Percentiles rank a stretch among this genome's conserved stretches.
phyloP scores from a whole-genome alignment of 208 protist genomes.

The Crithidia acanthocephali region DNA sequence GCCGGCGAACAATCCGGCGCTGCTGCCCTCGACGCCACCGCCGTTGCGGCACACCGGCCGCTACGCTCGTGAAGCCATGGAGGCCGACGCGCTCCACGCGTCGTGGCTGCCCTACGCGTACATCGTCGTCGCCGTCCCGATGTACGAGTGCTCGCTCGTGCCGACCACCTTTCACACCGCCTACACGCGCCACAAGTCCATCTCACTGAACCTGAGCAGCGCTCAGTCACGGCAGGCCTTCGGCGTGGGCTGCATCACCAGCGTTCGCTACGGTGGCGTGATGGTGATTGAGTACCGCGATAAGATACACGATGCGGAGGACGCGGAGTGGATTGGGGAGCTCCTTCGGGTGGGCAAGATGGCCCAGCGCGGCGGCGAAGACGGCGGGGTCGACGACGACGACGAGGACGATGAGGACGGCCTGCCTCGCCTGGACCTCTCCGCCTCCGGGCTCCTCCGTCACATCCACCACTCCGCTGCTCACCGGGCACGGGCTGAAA shows the following conservation, averaged over 20 bases:
- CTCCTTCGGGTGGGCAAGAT: constrained; percentile 25
- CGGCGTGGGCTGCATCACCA: constrained; percentile 64
- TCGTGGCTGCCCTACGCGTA: constrained; percentile 64
- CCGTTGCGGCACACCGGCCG: constrained; percentile 20
- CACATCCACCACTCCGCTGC: constrained; percentile 3
- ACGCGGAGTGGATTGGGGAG: constrained; percentile 47
- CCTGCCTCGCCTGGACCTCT: constrained; percentile 2
- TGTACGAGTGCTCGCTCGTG: constrained; percentile 64
- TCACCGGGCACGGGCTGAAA: constrained; percentile 31
- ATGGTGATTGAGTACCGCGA: constrained; percentile 68
- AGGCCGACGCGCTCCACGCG: constrained; percentile 31
- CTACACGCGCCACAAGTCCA: constrained; percentile 44
- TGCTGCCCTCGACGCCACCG: background rate
- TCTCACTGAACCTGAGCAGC: constrained; percentile 58
- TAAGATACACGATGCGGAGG: constrained; percentile 31
- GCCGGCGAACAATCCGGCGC: background rate
- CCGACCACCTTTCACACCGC: constrained; percentile 53
- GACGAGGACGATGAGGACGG: background rate
- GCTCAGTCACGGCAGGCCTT: constrained; percentile 46
- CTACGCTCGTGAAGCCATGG: constrained; percentile 30
- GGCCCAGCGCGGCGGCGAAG: background rate
- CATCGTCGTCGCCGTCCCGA: constrained; percentile 57
- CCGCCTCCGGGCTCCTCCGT: constrained; percentile 2
- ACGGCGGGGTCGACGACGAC: background rate
- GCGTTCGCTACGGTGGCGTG: constrained; percentile 63